Conservation (phyloP, 805 yeast genomes). For the Maudiozyma pseudohumilis region DNA sequence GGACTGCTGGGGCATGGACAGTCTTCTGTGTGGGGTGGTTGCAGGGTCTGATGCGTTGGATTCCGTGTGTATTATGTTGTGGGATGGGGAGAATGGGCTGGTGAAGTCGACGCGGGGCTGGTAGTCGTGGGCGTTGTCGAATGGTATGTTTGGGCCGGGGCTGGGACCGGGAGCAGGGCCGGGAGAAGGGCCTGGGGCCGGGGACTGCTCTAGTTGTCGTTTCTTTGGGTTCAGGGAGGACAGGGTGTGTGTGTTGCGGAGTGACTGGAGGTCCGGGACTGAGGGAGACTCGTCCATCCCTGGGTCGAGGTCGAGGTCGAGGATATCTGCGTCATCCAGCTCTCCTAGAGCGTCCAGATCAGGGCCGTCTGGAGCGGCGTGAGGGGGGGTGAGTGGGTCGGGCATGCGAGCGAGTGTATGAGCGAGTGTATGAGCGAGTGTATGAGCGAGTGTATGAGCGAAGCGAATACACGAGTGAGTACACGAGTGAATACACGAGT, state of each 20-base stretch:
- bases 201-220: too few species aligned
- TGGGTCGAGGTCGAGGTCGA: slow-evolving; percentile 22
- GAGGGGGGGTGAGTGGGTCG: slow-evolving; percentile 27
- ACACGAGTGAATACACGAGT: too few species aligned
- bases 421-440: too few species aligned
- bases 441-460: too few species aligned
- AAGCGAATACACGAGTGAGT: too few species aligned
- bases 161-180: too few species aligned
- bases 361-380: slow-evolving; percentile 20
- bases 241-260: too few species aligned
- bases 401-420: too few species aligned
- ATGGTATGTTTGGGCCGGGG: too few species aligned
- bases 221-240: too few species aligned
- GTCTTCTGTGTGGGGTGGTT: slow-evolving; percentile 14
- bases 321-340: slow-evolving; percentile 21
- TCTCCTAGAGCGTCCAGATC: slow-evolving; percentile 18
- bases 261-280: slow-evolving; percentile 3
- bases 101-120: slow-evolving; percentile 22
- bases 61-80: not conserved
- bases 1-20: slow-evolving; percentile 44
- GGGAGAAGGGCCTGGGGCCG: not conserved
- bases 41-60: not conserved
- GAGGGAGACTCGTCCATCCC: slow-evolving; percentile 12
- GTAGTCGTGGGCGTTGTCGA: slow-evolving; percentile 25
- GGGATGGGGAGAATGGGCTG: slow-evolving; percentile 26